These are phyloP conservation scores for Alnus glutinosa DNA, from an alignment of 306 rosid genomes.

Conservation along the genomic window DNA sequence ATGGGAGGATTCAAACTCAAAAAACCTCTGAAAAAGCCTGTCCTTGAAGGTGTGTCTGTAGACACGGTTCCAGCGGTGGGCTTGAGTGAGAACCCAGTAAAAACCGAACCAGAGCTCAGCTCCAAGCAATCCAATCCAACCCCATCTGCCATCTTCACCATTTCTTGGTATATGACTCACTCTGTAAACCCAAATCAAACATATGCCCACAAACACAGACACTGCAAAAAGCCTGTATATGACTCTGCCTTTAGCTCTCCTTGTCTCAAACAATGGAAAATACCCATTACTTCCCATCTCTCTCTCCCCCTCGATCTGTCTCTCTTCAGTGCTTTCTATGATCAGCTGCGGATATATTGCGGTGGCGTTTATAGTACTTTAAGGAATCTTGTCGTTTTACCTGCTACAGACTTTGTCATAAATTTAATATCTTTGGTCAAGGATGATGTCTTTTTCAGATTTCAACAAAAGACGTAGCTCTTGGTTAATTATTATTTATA, in stretches of 20 bases:
- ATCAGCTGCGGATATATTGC: neutral
- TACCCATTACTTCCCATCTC: slow-evolving; percentile 24
- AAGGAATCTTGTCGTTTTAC: slow-evolving; percentile 8
- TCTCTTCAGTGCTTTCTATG: neutral
- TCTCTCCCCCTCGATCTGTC: slow-evolving; percentile 4
- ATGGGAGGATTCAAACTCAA: no score
- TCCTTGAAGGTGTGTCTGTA: slow-evolving; percentile 56
- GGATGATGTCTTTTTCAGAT: no score
- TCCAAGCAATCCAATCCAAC: slow-evolving; percentile 57
- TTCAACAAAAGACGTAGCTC: no score
- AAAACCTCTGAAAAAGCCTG: slow-evolving; percentile 62
- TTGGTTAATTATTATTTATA: no score
- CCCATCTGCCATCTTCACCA: slow-evolving; percentile 44
- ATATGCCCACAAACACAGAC: slow-evolving; percentile 51
- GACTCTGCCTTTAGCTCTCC: slow-evolving; percentile 39
- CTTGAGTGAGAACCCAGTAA: slow-evolving; percentile 75
- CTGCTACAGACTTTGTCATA: neutral
- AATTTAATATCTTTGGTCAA: no score
- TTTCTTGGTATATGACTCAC: slow-evolving; percentile 35
- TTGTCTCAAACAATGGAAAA: slow-evolving; percentile 59
- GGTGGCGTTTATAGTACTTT: neutral
- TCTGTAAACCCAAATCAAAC: slow-evolving; percentile 71
- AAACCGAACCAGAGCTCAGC: slow-evolving; percentile 83
- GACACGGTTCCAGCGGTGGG: slow-evolving; percentile 60
- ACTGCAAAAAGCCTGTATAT: slow-evolving; percentile 45